A percentile compares a stretch with the other conserved stretches of the same genome.
Conservation (phyloP, 225 moss, liverwort and hornwort species). For the Thuidium tamariscinum region DNA sequence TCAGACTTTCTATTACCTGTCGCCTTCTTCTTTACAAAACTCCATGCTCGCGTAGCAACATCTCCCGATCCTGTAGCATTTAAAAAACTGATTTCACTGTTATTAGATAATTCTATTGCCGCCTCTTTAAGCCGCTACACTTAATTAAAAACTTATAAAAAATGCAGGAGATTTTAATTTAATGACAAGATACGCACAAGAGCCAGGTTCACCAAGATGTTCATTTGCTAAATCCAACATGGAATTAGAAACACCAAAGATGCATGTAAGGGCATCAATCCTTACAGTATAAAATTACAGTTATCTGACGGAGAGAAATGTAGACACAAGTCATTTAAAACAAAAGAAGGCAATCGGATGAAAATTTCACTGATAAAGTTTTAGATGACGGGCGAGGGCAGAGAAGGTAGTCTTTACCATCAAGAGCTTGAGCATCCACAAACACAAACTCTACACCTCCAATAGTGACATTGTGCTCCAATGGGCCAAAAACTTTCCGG, state of each 20-base stretch:
- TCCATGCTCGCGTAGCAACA: constrained; percentile 48
- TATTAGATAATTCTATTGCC: constrained; percentile 31
- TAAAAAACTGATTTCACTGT: constrained; percentile 33
- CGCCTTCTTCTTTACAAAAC: constrained; percentile 27
- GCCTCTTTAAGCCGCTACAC: background rate
- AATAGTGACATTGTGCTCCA: constrained; percentile 39
- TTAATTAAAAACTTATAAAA: background rate
- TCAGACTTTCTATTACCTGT: constrained; percentile 22
- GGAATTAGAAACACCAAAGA: background rate
- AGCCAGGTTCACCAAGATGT: background rate
- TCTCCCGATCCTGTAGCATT: constrained; percentile 54
- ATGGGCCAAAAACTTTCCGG: constrained; percentile 33
- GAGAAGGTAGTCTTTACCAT: constrained; percentile 42
- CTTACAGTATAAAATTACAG: background rate
- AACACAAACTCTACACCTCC: constrained; percentile 67
- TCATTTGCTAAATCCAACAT: background rate
- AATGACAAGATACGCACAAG: background rate
- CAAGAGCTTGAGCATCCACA: constrained; percentile 67
- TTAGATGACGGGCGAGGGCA: background rate
- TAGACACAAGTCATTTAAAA: background rate
- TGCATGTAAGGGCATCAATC: background rate
- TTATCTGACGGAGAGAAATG: background rate
- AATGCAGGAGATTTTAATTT: background rate
- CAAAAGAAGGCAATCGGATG: background rate
- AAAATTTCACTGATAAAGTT: background rate